Evolutionary conservation across 768 basidiomycete species (phyloP).

Genomic region (Termitomyces bulborhizus): DNA sequence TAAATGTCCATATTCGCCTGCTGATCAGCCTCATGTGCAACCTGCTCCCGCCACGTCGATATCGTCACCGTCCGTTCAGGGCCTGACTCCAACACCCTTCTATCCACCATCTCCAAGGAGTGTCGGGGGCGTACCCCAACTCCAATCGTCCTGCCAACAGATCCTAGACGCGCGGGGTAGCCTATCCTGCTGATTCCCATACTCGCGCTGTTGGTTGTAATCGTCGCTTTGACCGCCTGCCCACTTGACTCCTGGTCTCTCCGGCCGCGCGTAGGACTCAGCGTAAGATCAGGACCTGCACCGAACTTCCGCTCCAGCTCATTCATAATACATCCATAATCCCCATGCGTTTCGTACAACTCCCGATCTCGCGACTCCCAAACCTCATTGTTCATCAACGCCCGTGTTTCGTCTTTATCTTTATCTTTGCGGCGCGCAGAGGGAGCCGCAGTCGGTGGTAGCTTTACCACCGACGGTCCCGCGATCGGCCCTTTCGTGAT

Average conservation of each 20-base stretch:
- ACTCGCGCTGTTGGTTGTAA: conserved; percentile 1
- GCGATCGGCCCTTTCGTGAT: neutral
- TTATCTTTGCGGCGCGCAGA: neutral
- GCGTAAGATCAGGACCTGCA: conserved; percentile 15
- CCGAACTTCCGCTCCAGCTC: conserved; percentile 26
- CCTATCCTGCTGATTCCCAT: conserved; percentile 18
- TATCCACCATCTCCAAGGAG: conserved; percentile 36
- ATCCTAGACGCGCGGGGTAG: conserved; percentile 17
- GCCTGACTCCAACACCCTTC: conserved; percentile 39
- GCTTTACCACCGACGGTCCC: neutral
- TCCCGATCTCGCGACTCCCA: neutral
- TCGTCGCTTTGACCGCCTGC: conserved; percentile 8
- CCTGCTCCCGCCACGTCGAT: conserved; percentile 51
- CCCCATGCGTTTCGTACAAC: conserved; percentile 25
- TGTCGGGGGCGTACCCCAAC: conserved; percentile 22
- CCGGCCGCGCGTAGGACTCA: conserved; percentile 14
- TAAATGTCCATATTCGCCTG: conserved; percentile 40
- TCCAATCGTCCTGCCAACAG: neutral
- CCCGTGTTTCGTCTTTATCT: neutral
- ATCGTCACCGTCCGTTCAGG: conserved; percentile 49
- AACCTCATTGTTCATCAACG: neutral
- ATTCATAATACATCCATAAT: conserved; percentile 25
- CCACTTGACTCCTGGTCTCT: conserved; percentile 10
- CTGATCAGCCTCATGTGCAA: conserved; percentile 31
- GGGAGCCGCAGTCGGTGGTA: neutral